Evolutionary conservation across 441 rosid genomes (phyloP), one percentile per base, ranked within the genome.

Genomic region (Aquilaria agallochum): DNA sequence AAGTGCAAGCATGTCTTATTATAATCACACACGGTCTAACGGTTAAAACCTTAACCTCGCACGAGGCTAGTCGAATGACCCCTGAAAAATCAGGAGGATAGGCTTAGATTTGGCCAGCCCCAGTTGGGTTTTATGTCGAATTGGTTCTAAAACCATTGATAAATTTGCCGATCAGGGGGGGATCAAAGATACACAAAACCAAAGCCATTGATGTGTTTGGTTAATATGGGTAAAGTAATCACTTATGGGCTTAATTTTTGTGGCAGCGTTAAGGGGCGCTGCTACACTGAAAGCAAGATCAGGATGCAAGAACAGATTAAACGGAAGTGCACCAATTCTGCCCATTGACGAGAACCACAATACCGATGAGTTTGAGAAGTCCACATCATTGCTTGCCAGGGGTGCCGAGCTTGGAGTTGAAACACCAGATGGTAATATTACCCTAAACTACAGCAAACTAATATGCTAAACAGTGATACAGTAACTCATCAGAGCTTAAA

Each of bases 241-340:
- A 11, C 27, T 20, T 20, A 40, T 40, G 44, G 9, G 8, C 44
- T 3, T 61, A 40, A 31, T 46, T 31, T n/a, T 50, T 68, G 12
- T 48, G 64, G 60, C 48, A 93, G 98, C 98, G 5, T 60, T 90
- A 55, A 88, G 67, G 81, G 97, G 98, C 64, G 98, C 96, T n/a
- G 91, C 76, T 5, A 90, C 94, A 2, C 79, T 93, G 3, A 81
- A 86, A 72, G 92, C 96, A 63, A 85, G 97, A 76, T 72, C 81
- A 71, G 86, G 86, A 64, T 90, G 83, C 79, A 40, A 79, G 69
- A 86, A 77, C 67, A 75, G 69, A 67, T 36, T 82, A 56, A 84
- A 77, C 20, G 90, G 86, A 0, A 75, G 76, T 51, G 74, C 80
- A 0, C 92, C 89, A 0, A 72, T 90, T 11, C 89, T 87, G 30